These are phyloP conservation scores for Wallacemonas sp. DNA, from an alignment of 208 protist genomes.

Conservation along the genomic window DNA sequence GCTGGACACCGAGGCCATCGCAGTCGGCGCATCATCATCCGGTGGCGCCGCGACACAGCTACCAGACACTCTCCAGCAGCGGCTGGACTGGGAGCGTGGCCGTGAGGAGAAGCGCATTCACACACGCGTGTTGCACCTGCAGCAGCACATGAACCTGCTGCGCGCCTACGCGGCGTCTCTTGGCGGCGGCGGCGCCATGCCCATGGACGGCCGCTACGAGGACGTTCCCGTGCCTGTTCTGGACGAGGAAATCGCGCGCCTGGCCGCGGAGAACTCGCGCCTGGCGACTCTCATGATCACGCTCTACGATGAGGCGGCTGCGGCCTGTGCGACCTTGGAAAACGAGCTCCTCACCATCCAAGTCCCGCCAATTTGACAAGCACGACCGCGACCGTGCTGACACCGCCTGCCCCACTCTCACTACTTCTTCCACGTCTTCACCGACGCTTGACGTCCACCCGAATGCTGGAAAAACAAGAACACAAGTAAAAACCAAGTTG, in stretches of 20 bases:
- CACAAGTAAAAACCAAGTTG: too few species aligned
- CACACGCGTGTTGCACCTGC: conserved; percentile 28
- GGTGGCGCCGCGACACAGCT: conserved; percentile 8
- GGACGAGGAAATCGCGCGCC: conserved; percentile 61
- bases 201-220: conserved; percentile 28
- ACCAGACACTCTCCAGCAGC: conserved; percentile 71
- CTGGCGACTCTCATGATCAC: conserved; percentile 62
- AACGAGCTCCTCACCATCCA: conserved; percentile 38
- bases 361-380: conserved; percentile 45
- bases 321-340: conserved; percentile 50
- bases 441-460: too few species aligned
- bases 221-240: conserved; percentile 63
- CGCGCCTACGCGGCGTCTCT: conserved; percentile 44
- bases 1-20: conserved; percentile 19
- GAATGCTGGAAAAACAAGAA: too few species aligned
- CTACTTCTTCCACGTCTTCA: too few species aligned
- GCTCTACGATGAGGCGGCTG: conserved; percentile 71
- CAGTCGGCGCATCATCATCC: not conserved
- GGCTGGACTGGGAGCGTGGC: conserved; percentile 62
- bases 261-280: conserved; percentile 50
- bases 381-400: too few species aligned
- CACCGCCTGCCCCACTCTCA: too few species aligned
- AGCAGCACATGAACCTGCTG: conserved; percentile 40
- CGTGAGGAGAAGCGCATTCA: conserved; percentile 57
- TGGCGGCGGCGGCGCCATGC: conserved; percentile 44